These are phyloP conservation scores for Hymenoscyphus repandus DNA, from an alignment of 2,329 filamentous ascomycete species.

Conservation along the genomic window DNA sequence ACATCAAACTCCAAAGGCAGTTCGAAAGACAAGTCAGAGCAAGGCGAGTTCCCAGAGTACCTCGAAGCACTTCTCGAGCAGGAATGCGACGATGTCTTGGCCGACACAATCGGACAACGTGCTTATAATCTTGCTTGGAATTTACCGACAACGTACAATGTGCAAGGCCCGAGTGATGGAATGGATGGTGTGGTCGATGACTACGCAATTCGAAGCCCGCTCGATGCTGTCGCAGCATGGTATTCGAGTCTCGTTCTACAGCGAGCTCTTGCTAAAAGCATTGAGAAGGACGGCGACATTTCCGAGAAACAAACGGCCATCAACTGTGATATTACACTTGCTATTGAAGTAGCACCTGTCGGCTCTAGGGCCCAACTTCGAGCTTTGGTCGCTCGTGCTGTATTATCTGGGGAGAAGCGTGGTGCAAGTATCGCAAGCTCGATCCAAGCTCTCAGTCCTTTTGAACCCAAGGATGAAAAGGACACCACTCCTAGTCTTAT, in stretches of 20 bases:
- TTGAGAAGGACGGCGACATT: constrained; percentile 49
- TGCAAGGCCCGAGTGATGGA: constrained; percentile 58
- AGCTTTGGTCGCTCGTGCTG: constrained; percentile 53
- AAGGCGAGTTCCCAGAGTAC: constrained; percentile 65
- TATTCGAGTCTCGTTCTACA: constrained; percentile 74
- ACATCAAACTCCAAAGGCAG: constrained; percentile 40
- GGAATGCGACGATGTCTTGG: constrained; percentile 77
- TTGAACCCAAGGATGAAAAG: constrained; percentile 29
- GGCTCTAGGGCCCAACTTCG: constrained; percentile 66
- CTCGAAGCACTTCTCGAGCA: constrained; percentile 70
- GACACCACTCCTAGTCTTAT: constrained; percentile 37
- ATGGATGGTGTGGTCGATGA: constrained; percentile 85
- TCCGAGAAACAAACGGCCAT: constrained; percentile 37
- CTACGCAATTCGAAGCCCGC: constrained; percentile 73
- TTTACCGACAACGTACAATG: constrained; percentile 63
- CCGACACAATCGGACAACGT: constrained; percentile 71
- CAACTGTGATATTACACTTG: constrained; percentile 55
- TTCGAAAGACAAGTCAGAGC: constrained; percentile 31
- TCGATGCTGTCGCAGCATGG: constrained; percentile 90
- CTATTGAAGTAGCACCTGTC: constrained; percentile 68
- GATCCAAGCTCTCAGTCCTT: constrained; percentile 45
- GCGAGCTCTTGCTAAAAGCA: constrained; percentile 57
- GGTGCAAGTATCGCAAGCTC: constrained; percentile 52
- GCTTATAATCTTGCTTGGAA: constrained; percentile 91
- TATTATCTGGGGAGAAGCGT: constrained; percentile 49